These are phyloP conservation scores for Linderniella brevidens DNA, from an alignment of 257 asterid genomes.

Conservation along the genomic window DNA sequence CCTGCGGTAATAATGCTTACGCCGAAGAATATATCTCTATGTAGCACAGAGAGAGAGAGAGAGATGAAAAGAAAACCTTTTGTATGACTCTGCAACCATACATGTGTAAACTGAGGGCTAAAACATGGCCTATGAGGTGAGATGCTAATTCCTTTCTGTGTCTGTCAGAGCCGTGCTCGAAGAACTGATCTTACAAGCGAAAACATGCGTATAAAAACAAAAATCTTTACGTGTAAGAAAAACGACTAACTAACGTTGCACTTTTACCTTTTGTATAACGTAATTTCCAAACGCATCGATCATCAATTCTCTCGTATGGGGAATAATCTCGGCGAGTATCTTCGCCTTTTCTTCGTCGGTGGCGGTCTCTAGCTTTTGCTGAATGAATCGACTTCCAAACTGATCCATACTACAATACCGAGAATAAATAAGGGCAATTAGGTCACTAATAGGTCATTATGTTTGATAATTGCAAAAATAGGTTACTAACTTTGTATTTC, in stretches of 20 bases:
- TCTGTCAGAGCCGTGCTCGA: constrained; percentile 70
- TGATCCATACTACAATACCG: constrained; percentile 89
- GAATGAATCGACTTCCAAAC: too few species aligned
- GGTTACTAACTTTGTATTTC: too few species aligned
- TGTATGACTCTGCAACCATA: constrained; percentile 96
- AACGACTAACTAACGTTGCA: too few species aligned
- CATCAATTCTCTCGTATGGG: constrained; percentile 59
- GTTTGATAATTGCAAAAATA: too few species aligned
- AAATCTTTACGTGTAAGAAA: neutral
- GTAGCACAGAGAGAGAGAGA: too few species aligned
- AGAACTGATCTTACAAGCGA: constrained; percentile 55
- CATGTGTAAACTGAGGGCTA: constrained; percentile 82
- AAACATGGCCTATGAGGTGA: constrained; percentile 65
- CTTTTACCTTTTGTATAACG: constrained; percentile 80
- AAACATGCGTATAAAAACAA: neutral
- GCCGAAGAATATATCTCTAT: too few species aligned
- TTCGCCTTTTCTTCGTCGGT: constrained; percentile 49
- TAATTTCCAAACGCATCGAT: constrained; percentile 85
- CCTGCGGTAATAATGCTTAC: constrained; percentile 36
- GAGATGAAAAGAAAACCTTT: too few species aligned
- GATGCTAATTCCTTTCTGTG: constrained; percentile 64
- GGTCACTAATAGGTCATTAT: too few species aligned
- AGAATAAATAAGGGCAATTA: constrained; percentile 7
- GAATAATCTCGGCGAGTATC: constrained; percentile 48
- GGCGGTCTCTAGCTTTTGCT: constrained; percentile 80